Conservation (phyloP, 2,329 filamentous ascomycete species). For the Cephalotrichum gorgonifer region DNA sequence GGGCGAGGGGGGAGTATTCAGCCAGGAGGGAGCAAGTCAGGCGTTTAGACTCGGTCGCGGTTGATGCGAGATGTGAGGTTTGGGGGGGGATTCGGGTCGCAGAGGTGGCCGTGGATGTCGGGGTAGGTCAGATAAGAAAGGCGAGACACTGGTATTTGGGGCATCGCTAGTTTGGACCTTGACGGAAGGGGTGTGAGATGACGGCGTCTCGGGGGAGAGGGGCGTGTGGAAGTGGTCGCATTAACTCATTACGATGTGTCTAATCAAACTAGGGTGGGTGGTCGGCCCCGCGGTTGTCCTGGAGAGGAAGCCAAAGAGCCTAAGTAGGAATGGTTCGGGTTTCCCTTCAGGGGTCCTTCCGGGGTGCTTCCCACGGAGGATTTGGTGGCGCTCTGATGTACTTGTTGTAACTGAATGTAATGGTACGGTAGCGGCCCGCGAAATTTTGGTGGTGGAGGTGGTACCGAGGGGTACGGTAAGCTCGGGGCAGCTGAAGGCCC, state of each 20-base stretch:
- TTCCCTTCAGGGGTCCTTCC: not conserved
- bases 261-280: slow-evolving; percentile 2
- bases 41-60: too few species aligned
- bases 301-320: slow-evolving; percentile 5
- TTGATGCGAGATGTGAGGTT: not conserved
- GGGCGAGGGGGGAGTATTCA: not conserved
- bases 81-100: not conserved
- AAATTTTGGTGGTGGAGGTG: not conserved
- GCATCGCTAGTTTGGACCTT: not conserved
- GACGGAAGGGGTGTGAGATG: not conserved
- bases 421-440: not conserved
- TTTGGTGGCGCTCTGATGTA: not conserved
- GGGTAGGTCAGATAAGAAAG: not conserved
- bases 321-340: not conserved
- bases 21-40: not conserved
- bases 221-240: not conserved
- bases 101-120: not conserved
- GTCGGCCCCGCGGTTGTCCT: slow-evolving; percentile 8
- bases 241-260: not conserved
- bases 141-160: not conserved
- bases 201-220: not conserved
- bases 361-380: too few species aligned
- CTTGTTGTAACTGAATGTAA: not conserved
- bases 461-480: not conserved
- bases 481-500: not conserved